Evolutionary conservation across 805 yeast genomes (phyloP), one percentile per base, ranked within the genome.

Genomic region (Vanderwaltozyma tropicalis): DNA sequence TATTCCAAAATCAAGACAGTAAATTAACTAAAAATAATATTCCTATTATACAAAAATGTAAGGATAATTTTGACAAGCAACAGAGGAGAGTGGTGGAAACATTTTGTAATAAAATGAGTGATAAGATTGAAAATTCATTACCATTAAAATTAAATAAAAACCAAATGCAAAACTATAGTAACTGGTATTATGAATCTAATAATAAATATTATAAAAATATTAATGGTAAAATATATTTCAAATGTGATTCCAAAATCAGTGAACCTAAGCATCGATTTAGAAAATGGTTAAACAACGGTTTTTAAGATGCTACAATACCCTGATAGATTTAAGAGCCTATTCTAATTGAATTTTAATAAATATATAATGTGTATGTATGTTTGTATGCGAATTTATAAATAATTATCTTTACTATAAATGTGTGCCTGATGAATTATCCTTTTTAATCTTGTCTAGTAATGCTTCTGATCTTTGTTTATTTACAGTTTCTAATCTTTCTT

Each of bases 391-490:
- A 7, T 25, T 5, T 25, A 5, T 12, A 5, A 5, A 25, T 7
- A 5, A 16, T 12, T 15, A 28, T 12, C n/a, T 17, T 11, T 5
- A 17, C 17, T 16, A 18, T 12, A 19, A 13, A 16, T 31, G 5
- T 8, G 10, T 14, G 6, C 20, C 9, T 7, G 26, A 13, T 25
- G 39, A 31, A 27, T 26, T 36, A 34, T 40, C 26, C 14, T 37
- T 44, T 32, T 48, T 57, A 19, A 57, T 54, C 26, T 46, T 46
- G 20, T 47, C 47, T 22, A 57, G 35, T 30, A 53, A 42, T 29
- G 53, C 52, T 34, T 44, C 43, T 9, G 58, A 49, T 34, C 49
- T 50, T 15, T 38, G 41, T 34, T 58, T 59, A 41, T 58, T 54
- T 11, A 56, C 39, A 28, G 44, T 45, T 21, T 49, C 49, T 16